Conservation (phyloP, 495 filamentous ascomycete genomes). For the Physcia stellaris region DNA sequence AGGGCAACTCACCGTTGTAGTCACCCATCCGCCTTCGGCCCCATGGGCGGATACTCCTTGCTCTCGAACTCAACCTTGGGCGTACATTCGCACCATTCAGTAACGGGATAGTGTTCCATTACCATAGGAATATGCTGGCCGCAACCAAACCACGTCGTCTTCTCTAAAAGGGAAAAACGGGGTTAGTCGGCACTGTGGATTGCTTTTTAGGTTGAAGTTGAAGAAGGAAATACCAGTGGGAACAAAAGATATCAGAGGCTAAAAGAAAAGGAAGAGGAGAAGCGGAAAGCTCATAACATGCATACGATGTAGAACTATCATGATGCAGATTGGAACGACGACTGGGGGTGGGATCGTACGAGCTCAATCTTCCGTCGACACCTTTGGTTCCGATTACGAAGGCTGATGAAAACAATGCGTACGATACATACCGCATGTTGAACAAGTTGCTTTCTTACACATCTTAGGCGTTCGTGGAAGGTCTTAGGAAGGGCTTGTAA, state of each 20-base stretch:
- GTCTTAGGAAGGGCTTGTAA: too few relatives aligned
- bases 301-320: neutral
- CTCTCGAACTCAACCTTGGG: slow-evolving; percentile 48
- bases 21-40: slow-evolving; percentile 22
- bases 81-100: slow-evolving; percentile 46
- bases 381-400: too few relatives aligned
- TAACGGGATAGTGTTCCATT: slow-evolving; percentile 42
- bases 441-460: slow-evolving; percentile 34
- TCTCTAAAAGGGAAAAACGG: slow-evolving; percentile 32
- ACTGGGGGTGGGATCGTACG: too few relatives aligned
- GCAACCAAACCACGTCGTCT: slow-evolving; percentile 55
- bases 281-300: slow-evolving; percentile 1
- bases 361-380: too few relatives aligned
- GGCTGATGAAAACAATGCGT: too few relatives aligned
- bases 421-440: slow-evolving; percentile 29
- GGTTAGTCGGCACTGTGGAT: too few relatives aligned
- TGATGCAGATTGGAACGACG: too few relatives aligned
- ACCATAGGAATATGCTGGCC: slow-evolving; percentile 50
- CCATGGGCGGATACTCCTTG: slow-evolving; percentile 47
- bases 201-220: too few relatives aligned
- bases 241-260: too few relatives aligned
- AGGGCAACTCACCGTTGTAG: neutral
- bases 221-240: too few relatives aligned
- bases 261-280: too few relatives aligned
- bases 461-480: too few relatives aligned